Percentiles rank a stretch among this genome's conserved stretches.
These are phyloP conservation scores for Aspergillus sergii DNA, from an alignment of 2,329 filamentous ascomycete genomes.

Conservation along the genomic window DNA sequence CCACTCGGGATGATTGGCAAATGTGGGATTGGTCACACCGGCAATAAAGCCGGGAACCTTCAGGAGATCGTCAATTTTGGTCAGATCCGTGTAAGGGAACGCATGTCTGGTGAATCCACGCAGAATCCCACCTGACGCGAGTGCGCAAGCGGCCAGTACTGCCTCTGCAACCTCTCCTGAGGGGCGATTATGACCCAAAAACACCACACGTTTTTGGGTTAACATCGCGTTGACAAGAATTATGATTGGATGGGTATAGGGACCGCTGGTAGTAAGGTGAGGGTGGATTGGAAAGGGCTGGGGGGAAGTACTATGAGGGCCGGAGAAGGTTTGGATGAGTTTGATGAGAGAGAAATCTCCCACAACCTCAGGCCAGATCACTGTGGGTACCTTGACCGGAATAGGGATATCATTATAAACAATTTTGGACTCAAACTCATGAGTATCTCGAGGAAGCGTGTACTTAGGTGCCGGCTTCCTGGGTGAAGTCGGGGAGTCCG, in stretches of 20 bases:
- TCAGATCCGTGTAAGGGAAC: conserved; percentile 96
- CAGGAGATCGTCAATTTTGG: conserved; percentile 93
- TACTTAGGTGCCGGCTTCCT: conserved; percentile 68
- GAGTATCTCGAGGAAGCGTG: conserved; percentile 84
- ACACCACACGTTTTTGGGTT: conserved; percentile 95
- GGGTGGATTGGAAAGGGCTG: conserved; percentile 85
- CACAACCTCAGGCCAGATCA: conserved; percentile 91
- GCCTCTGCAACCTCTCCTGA: conserved; percentile 96
- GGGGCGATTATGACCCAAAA: conserved; percentile 91
- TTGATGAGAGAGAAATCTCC: conserved; percentile 98
- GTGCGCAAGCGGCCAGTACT: conserved; percentile 93
- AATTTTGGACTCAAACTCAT: conserved; percentile 95
- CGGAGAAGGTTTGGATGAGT: conserved; percentile 91
- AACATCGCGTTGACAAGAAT: conserved; percentile 92
- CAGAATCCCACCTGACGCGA: conserved; percentile 89
- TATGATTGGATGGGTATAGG: conserved; percentile 89
- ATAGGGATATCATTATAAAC: conserved; percentile 96
- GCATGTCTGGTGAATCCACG: conserved; percentile 93
- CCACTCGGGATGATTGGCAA: conserved; percentile 94
- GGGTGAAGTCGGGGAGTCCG: conserved; percentile 45
- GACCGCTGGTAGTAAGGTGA: conserved; percentile 89
- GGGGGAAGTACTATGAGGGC: conserved; percentile 76
- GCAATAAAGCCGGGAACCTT: conserved; percentile 97
- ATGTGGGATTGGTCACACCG: conserved; percentile 95
- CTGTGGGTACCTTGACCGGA: conserved; percentile 93